Evolutionary conservation across 768 basidiomycete species (phyloP).

Genomic region (Gloeophyllum trabeum): DNA sequence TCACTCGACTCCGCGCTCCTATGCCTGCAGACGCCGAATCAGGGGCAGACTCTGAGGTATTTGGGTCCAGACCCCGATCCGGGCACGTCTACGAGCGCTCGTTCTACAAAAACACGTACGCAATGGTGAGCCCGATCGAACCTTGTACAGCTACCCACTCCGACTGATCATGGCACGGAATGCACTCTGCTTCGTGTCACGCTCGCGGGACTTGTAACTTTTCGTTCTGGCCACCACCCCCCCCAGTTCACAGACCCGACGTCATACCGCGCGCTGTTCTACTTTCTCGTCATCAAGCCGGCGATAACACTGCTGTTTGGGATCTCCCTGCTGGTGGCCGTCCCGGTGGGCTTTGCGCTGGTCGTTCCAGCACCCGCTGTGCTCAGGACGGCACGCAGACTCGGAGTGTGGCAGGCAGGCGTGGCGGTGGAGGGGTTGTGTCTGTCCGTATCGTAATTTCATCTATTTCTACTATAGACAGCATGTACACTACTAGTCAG

Average conservation of each 20-base stretch:
- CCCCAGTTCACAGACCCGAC: constrained; percentile 78
- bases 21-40: constrained; percentile 38
- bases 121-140: constrained; percentile 44
- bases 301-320: constrained; percentile 62
- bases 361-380: constrained; percentile 60
- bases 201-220: background rate
- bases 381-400: constrained; percentile 47
- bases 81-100: constrained; percentile 44
- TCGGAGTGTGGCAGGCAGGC: constrained; percentile 80
- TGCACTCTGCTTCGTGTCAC: constrained; percentile 1
- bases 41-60: constrained; percentile 20
- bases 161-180: too few species aligned
- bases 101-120: constrained; percentile 74
- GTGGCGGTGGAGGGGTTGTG: constrained; percentile 66
- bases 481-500: too few species aligned
- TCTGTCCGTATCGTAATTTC: constrained; percentile 20
- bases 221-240: constrained; percentile 1
- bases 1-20: constrained; percentile 47
- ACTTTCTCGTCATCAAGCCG: constrained; percentile 83
- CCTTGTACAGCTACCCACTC: constrained; percentile 1
- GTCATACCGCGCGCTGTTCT: constrained; percentile 79
- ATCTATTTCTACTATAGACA: too few species aligned
- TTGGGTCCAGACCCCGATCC: constrained; percentile 9
- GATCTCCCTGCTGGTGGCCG: constrained; percentile 39
- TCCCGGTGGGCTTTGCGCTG: constrained; percentile 45